Base-by-base conservation (phyloP, 495 filamentous ascomycete genomes). In the Podospora pseudoanserina region DNA sequence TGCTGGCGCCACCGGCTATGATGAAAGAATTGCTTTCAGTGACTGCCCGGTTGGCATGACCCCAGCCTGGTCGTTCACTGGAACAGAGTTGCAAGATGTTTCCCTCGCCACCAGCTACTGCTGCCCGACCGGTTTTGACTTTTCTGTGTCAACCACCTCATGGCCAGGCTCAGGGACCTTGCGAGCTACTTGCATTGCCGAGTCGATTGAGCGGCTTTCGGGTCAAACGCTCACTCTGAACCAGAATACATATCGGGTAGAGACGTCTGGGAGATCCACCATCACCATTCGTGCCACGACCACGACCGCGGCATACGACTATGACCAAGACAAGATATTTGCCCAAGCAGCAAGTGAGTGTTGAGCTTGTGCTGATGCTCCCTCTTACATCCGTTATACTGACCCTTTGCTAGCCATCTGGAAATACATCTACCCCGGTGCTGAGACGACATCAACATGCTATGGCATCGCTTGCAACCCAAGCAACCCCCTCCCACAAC, bases 381-480 rank as follows among this genome's bases (percentile, higher is more conserved):
- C 23, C 23, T 23, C 30, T 32, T 32, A 5, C 4, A 32, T 32
- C 30, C 30, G 30, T 32, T 32, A 32, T 7, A 1, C 30, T 32
- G 30, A 32, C 30, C 4, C 4, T 32, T 32, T 7, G 30, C 30
- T 32, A 32, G 30, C 55, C n/a, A 26, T 58, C 23, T 20, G n/a
- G n/a, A 58, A 58, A 58, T 58, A 58, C 55, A 26, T 58, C 55
- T 58, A 58, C 55, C 55, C 55, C 55, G 55, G 55, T 18, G 23
- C n/a, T 19, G 23, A 58, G 5, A 58, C 55, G 2, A 58, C 55
- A 19, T 58, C 55, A 18, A 58, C 55, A 19, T 58, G 55, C 55
- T 58, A 58, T 26, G 55, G 55, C 15, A 9, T 58, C 0, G 55
- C 55, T 18, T 58, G 55, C 55, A 20, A 19, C 55, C 55, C 55